Evolutionary conservation across 1,284 basidiomycete genomes (phyloP), one percentile per base, ranked within the genome.

Genomic region (Caloboletus firmus): DNA sequence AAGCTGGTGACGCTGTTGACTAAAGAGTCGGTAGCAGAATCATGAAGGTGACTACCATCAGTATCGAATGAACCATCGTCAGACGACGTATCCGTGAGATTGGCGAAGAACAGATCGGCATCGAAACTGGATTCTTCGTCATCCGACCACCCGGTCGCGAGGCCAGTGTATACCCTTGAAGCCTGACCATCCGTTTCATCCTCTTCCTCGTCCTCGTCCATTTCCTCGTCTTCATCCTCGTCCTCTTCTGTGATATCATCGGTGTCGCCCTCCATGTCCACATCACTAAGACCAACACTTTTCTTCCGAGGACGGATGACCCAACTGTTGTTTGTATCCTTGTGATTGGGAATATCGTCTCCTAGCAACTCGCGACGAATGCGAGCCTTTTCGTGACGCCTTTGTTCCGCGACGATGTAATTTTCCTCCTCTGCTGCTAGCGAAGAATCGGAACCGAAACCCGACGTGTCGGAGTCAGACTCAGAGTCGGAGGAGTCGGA

Each of bases 31-130:
- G 75, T 61, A 44, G 75, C 78, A 18, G 69, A 66, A 26, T 70
- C 68, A 9, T 55, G 57, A 24, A 45, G 53, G n/a, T 66, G 63
- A 28, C 53, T 68, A 9, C 64, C 72, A 47, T 72, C 73, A 44
- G 71, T 73, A 48, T 77, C 76, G 36, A 73, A 71, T 13, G 70
- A 70, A 13, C 62, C 67, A 43, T 69, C 71, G 40, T 72, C 71
- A 13, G 69, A 67, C 22, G 64, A 67, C 1, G 77, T 72, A 60
- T 83, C 85, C 22, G 83, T 81, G 32, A 91, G 78, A 63, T 87
- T 86, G 37, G 84, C 81, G 63, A 90, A 91, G 72, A 90, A 90
- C 0, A 91, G 67, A 59, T 91, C 87, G 5, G 88, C 89, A 59
- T 91, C 87, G 60, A 88, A 89, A 54, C 79, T 82, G 2, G 81